Conservation (phyloP, 1,139 yeast species). For the Kodamaea sp. region DNA sequence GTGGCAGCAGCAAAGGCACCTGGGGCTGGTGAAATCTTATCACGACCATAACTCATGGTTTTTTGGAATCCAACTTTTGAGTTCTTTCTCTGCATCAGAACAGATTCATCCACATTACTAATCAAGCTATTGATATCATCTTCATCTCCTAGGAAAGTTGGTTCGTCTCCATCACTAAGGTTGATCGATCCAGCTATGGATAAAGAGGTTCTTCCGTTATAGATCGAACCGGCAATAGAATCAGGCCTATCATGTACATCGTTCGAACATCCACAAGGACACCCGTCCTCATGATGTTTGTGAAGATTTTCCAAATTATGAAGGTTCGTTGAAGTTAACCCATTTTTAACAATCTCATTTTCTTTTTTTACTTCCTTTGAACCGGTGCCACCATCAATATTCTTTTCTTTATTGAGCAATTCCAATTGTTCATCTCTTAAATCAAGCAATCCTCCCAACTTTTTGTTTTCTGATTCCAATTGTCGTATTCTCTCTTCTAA, state of each 20-base stretch:
- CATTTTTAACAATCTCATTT: background rate
- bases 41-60: slow-evolving; percentile 29
- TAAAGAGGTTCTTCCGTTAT: slow-evolving; percentile 24
- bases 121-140: slow-evolving; percentile 35
- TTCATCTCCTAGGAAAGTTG: slow-evolving; percentile 19
- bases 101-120: slow-evolving; percentile 26
- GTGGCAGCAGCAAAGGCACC: slow-evolving; percentile 76
- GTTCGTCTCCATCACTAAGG: slow-evolving; percentile 35
- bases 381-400: too few species aligned
- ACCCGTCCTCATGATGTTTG: slow-evolving; percentile 43
- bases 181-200: slow-evolving; percentile 37
- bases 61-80: slow-evolving; percentile 12
- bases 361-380: background rate
- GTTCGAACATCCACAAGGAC: slow-evolving; percentile 54
- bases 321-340: slow-evolving; percentile 12
- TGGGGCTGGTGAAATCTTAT: slow-evolving; percentile 58
- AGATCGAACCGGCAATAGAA: slow-evolving; percentile 57
- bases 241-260: slow-evolving; percentile 61
- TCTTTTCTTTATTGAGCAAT: slow-evolving; percentile 14
- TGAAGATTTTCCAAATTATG: slow-evolving; percentile 5
- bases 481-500: slow-evolving; percentile 45
- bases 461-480: slow-evolving; percentile 42
- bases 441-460: slow-evolving; percentile 47
- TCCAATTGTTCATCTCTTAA: slow-evolving; percentile 59
- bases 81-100: background rate